Evolutionary conservation across 2,329 filamentous ascomycete genomes (phyloP).

Genomic region (Rhynchosporium graminicola): DNA sequence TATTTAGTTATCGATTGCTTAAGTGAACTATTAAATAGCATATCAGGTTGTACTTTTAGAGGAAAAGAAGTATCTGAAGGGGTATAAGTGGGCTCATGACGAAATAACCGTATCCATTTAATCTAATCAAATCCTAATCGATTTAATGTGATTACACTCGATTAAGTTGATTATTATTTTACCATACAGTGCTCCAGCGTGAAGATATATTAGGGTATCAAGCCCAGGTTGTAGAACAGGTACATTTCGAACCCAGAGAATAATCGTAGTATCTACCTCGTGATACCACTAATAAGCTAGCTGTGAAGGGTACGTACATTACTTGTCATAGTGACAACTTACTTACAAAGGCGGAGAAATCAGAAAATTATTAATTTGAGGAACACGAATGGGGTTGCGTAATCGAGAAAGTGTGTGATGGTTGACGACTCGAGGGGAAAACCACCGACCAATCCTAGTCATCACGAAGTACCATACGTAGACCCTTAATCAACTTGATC

Average conservation of each 20-base stretch:
- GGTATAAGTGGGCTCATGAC: too few species aligned
- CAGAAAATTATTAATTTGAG: background rate
- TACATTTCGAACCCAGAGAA: background rate
- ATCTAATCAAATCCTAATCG: too few species aligned
- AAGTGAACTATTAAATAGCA: too few species aligned
- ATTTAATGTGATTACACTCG: too few species aligned
- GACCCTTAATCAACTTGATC: slow-evolving; percentile 2
- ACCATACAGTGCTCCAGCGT: too few species aligned
- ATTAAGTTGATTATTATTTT: too few species aligned
- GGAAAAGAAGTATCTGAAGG: too few species aligned
- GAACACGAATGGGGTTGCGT: background rate
- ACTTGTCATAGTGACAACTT: slow-evolving; percentile 6
- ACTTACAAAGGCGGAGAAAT: background rate
- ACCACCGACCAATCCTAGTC: background rate
- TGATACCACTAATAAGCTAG: slow-evolving; percentile 5
- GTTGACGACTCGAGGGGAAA: background rate
- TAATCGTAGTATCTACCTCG: background rate
- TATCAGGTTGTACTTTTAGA: too few species aligned
- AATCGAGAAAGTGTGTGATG: slow-evolving; percentile 5
- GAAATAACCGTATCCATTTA: too few species aligned
- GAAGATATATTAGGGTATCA: too few species aligned
- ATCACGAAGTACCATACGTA: background rate
- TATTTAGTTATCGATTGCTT: too few species aligned
- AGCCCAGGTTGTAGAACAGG: background rate
- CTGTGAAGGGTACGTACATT: slow-evolving; percentile 10